Base-by-base conservation (phyloP, 1,139 yeast genomes). In the Suhomyces bolitotheri region DNA sequence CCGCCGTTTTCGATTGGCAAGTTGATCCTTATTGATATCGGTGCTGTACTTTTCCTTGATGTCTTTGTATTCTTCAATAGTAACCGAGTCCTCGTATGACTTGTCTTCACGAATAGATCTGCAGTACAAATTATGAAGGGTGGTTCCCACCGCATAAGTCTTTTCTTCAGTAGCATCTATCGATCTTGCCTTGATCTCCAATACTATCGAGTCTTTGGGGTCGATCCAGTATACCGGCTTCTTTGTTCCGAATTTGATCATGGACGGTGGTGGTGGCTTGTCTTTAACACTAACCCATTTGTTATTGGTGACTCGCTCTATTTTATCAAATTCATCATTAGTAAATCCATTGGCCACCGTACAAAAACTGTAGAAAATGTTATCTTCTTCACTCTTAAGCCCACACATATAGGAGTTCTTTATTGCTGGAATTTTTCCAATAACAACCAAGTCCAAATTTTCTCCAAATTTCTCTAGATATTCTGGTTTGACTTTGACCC, bases 401-500 rank as follows among this genome's bases (percentile, higher is more conserved):
- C 92, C 97, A 59, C 95, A 83, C 51, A 86, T 70, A 49, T 76
- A 86, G 4, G 90, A 73, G 28, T 86, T 81, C 33, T 92, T 92
- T 20, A 76, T 72, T 0, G 87, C 90, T 10, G 80, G 79, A 36
- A 76, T 79, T 36, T 82, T 82, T 0, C 97, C 97, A 40, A 90
- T 78, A 0, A 92, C 76, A 2, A 80, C 69, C 29, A 89, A 58
- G 58, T 92, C 98, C 45, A 90, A 64, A 49, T 85, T 85, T 44
- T 88, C 96, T 7, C 96, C 96, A 58, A 85, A 85, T 36, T 84
- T 88, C 40, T 80, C 84, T 40, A 89, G 65, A 54, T 89, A 90
- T 47, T 90, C 96, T 0, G 97, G 97, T 56, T 92, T 92, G 2
- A 90, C 76, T 52, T 92, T 92, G 17, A 87, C 66, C 96, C 97